These are phyloP conservation scores for Acephala macrosclerotiorum DNA, from an alignment of 2,329 filamentous ascomycete species.

Conservation along the genomic window DNA sequence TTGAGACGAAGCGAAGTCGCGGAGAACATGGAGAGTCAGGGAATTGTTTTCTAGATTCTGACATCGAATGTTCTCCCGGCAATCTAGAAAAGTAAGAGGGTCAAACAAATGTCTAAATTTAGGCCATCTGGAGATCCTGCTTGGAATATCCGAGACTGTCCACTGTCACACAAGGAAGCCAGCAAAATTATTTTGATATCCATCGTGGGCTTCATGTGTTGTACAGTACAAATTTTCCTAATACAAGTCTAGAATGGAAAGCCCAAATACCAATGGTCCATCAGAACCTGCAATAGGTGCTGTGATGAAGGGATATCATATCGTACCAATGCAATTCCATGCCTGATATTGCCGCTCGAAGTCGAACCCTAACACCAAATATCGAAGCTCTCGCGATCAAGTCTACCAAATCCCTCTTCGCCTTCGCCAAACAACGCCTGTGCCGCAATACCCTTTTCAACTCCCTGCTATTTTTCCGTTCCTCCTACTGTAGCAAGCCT, in stretches of 20 bases:
- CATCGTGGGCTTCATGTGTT: constrained; percentile 15
- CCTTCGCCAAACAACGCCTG: constrained; percentile 11
- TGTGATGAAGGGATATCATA: constrained; percentile 13
- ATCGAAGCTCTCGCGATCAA: constrained; percentile 1
- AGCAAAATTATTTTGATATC: background rate
- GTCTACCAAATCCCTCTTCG: background rate
- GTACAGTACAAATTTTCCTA: constrained; percentile 30
- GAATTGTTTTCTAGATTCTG: background rate
- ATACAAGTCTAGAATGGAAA: constrained; percentile 35
- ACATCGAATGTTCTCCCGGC: background rate
- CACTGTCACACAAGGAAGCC: too few relatives aligned
- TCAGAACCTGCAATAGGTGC: constrained; percentile 6
- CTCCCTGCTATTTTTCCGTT: background rate
- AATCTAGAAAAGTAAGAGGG: background rate
- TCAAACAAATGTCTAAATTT: background rate
- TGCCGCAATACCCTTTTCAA: constrained; percentile 10
- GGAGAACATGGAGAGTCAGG: background rate
- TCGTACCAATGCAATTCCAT: constrained; percentile 15
- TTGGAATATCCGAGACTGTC: background rate
- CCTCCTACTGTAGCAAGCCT: background rate
- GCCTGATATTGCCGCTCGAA: constrained; percentile 4
- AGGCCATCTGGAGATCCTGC: background rate
- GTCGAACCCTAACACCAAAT: constrained; percentile 5
- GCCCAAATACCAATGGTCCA: constrained; percentile 11
- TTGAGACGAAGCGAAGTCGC: background rate